Conservation (phyloP, 192 early-diverging fungal species). For the Coemansia sp. region DNA sequence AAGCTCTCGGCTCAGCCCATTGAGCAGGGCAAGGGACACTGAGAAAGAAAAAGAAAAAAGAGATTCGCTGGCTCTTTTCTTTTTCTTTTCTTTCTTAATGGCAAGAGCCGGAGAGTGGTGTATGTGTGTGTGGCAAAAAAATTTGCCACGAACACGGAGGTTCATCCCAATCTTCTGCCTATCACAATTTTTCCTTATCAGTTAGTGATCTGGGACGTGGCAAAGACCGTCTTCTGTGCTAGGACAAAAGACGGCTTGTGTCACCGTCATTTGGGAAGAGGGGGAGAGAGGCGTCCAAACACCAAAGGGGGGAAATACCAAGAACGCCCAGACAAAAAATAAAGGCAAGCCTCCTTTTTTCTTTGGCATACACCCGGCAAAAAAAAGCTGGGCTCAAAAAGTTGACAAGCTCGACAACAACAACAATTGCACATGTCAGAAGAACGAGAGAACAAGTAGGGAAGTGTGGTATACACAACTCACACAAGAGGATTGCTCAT, state of each 20-base stretch:
- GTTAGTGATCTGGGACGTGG: background rate
- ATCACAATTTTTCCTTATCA: constrained; percentile 8
- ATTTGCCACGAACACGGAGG: constrained; percentile 3
- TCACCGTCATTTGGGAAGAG: background rate
- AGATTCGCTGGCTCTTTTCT: background rate
- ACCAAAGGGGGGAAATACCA: constrained; percentile 1
- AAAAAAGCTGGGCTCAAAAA: background rate
- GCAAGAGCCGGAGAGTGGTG: background rate
- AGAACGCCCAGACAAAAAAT: constrained; percentile 8
- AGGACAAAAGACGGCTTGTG: constrained; percentile 12
- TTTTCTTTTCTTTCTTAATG: background rate
- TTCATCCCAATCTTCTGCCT: background rate
- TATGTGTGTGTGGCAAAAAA: background rate
- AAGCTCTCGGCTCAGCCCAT: background rate
- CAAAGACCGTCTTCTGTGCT: constrained; percentile 7
- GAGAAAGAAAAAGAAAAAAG: background rate
- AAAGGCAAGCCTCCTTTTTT: constrained; percentile 9
- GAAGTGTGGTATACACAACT: background rate
- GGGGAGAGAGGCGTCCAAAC: constrained; percentile 7
- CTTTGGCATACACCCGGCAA: background rate
- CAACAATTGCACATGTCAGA: background rate
- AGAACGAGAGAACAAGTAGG: background rate
- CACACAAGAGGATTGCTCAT: background rate
- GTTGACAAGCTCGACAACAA: constrained; percentile 2
- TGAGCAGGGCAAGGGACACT: background rate